Conservation (phyloP, 2,329 filamentous ascomycete genomes). For the Colletotrichum lupini region DNA sequence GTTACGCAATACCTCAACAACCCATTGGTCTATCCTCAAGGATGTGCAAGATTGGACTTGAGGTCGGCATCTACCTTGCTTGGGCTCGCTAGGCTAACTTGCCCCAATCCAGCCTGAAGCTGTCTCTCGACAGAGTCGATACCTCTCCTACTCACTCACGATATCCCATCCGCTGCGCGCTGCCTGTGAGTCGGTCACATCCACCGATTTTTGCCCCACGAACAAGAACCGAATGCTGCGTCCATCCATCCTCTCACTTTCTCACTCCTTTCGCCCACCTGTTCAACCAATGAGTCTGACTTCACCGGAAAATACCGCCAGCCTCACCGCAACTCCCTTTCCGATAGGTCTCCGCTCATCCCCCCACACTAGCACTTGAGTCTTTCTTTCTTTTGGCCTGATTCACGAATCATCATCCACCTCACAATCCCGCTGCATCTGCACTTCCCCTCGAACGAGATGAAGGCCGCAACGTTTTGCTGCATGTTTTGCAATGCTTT, state of each 20-base stretch:
- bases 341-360: constrained; percentile 36
- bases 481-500: constrained; percentile 2
- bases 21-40: neutral
- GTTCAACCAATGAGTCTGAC: constrained; percentile 15
- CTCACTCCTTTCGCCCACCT: neutral
- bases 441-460: constrained; percentile 23
- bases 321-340: constrained; percentile 38
- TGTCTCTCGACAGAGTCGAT: neutral
- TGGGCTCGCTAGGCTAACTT: neutral
- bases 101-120: neutral
- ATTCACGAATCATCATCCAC: constrained; percentile 25
- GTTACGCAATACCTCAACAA: neutral
- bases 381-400: constrained; percentile 25
- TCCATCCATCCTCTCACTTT: neutral
- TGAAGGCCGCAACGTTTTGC: constrained; percentile 15
- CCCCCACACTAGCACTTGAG: constrained; percentile 28
- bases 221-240: constrained; percentile 13
- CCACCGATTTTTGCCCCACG: constrained; percentile 21
- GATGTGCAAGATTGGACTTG: neutral
- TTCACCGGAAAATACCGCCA: constrained; percentile 35
- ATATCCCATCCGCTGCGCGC: constrained; percentile 1
- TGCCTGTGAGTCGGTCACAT: constrained; percentile 15
- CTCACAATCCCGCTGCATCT: constrained; percentile 18
- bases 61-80: neutral
- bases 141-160: constrained; percentile 11